These are phyloP conservation scores for Scenedesmus sp. DNA, from an alignment of 163 green algal species.

Conservation along the genomic window DNA sequence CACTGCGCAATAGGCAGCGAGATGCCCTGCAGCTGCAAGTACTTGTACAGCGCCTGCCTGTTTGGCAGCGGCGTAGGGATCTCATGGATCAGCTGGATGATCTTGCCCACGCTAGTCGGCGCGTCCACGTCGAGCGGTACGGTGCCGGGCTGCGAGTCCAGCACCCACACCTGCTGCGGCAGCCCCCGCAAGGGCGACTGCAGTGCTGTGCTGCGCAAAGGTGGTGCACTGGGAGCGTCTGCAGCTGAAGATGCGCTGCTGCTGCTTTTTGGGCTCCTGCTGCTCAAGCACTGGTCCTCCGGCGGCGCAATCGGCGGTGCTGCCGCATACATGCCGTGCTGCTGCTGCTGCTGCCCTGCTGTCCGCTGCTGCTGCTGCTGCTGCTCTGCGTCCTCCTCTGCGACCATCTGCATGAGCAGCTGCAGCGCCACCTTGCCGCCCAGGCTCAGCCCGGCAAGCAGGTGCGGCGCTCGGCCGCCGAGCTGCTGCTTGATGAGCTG, in stretches of 20 bases:
- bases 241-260: not conserved
- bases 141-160: slow-evolving; percentile 81
- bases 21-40: slow-evolving; percentile 3
- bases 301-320: not conserved
- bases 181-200: not conserved
- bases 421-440: slow-evolving; percentile 85
- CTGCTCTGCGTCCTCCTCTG: slow-evolving; percentile 31
- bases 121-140: slow-evolving; percentile 55
- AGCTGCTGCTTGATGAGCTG: slow-evolving; percentile 54
- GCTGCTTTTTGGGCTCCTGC: not conserved
- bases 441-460: slow-evolving; percentile 85
- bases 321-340: not conserved
- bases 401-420: slow-evolving; percentile 50
- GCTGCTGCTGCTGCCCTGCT: not conserved
- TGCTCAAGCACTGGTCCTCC: not conserved
- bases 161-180: slow-evolving; percentile 73
- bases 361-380: slow-evolving; percentile 31
- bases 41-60: slow-evolving; percentile 29
- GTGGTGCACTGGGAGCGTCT: not conserved
- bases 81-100: slow-evolving; percentile 47
- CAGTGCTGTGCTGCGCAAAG: too few species aligned
- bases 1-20: slow-evolving; percentile 69
- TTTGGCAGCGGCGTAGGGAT: slow-evolving; percentile 40
- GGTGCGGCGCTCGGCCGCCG: slow-evolving; percentile 46
- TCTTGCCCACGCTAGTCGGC: slow-evolving; percentile 54